phyloP scores from a whole-genome alignment of 371 early-diverging fungal species.

The Mortierella sp. region DNA sequence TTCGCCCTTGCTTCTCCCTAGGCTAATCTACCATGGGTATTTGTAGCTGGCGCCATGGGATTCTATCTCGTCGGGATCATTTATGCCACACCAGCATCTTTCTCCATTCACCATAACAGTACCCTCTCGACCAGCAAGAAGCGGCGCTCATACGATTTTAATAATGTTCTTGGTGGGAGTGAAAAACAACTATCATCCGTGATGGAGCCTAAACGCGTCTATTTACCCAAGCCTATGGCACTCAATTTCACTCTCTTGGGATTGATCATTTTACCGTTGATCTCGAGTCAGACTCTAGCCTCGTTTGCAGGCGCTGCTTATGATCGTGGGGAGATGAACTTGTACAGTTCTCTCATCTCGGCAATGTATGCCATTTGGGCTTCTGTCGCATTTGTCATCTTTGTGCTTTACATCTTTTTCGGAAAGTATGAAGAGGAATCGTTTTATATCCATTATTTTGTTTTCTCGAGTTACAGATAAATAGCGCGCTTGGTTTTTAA shows the following conservation, averaged over 20 bases:
- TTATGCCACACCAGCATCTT: conserved; percentile 49
- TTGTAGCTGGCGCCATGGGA: conserved; percentile 51
- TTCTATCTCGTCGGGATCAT: conserved; percentile 52
- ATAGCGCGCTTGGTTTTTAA: too few species aligned
- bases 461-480: too few species aligned
- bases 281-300: conserved; percentile 49
- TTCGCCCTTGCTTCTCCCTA: neutral
- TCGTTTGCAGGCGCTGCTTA: conserved; percentile 44
- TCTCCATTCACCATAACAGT: conserved; percentile 19
- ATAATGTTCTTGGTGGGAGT: neutral
- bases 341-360: conserved; percentile 13
- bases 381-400: conserved; percentile 11
- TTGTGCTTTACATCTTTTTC: conserved; percentile 22
- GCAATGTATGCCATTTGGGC: conserved; percentile 26
- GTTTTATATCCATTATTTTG: too few species aligned
- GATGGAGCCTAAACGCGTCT: conserved; percentile 39
- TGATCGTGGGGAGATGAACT: conserved; percentile 20
- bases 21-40: conserved; percentile 51
- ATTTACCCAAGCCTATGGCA: conserved; percentile 47
- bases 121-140: conserved; percentile 10
- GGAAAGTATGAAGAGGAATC: conserved; percentile 7
- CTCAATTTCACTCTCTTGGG: conserved; percentile 42
- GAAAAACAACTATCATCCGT: conserved; percentile 5
- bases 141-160: conserved; percentile 10
- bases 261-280: conserved; percentile 38